Conservation (phyloP, 1,284 basidiomycete genomes). For the Apiotrichum montevideense region DNA sequence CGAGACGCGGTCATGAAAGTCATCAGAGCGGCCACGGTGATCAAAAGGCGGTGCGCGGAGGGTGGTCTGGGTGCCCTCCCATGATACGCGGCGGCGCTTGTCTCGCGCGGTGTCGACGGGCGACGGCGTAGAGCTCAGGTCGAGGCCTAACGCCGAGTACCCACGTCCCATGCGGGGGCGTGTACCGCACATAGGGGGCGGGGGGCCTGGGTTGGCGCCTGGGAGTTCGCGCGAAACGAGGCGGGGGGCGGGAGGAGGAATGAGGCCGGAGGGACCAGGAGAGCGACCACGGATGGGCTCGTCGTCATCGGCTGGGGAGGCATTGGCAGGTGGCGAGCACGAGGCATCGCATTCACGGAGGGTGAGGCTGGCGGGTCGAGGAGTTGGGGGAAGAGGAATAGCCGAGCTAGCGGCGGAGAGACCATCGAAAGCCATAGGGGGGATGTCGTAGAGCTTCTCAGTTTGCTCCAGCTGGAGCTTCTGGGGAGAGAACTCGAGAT, state of each 20-base stretch:
- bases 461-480: not conserved
- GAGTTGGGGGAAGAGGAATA: not conserved
- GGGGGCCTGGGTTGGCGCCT: not conserved
- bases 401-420: not conserved
- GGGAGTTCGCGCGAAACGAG: conserved; percentile 1
- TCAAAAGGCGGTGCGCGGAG: not conserved
- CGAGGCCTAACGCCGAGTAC: conserved; percentile 15
- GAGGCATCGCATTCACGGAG: not conserved
- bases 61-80: not conserved
- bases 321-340: not conserved
- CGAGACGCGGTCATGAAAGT: conserved; percentile 2
- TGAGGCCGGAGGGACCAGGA: not conserved
- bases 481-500: conserved; percentile 6
- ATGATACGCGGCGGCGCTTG: not conserved
- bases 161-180: conserved; percentile 3
- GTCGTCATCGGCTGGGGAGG: not conserved
- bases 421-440: not conserved
- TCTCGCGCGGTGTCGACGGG: not conserved
- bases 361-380: not conserved
- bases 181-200: conserved; percentile 3
- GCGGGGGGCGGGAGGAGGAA: not conserved
- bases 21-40: conserved; percentile 6
- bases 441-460: not conserved
- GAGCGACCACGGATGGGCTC: not conserved
- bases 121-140: not conserved